Percentiles rank a stretch among this genome's conserved stretches.
phyloP scores from a whole-genome alignment of 1,284 basidiomycete genomes.

The Ceratobasidium theobromae region DNA sequence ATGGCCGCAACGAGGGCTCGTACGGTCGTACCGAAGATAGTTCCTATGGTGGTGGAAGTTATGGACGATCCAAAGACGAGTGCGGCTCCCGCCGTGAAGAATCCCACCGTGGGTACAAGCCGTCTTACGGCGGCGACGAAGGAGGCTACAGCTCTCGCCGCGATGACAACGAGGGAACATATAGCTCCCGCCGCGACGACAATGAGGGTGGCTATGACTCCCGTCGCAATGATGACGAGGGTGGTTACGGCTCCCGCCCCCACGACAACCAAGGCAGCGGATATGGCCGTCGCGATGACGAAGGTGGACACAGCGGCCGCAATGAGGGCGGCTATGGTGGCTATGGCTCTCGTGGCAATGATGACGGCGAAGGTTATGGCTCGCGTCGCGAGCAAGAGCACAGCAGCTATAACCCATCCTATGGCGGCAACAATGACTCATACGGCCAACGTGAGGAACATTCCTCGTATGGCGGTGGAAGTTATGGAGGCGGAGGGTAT shows the following conservation, averaged over 20 bases:
- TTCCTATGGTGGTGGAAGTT: slow-evolving; percentile 37
- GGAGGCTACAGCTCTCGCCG: slow-evolving; percentile 25
- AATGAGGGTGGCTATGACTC: neutral
- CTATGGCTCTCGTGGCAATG: slow-evolving; percentile 4
- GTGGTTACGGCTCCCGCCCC: neutral
- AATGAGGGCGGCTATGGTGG: slow-evolving; percentile 1
- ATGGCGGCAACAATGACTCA: neutral
- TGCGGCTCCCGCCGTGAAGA: slow-evolving; percentile 17
- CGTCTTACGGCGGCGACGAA: slow-evolving; percentile 28
- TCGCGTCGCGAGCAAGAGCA: neutral
- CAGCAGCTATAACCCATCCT: neutral
- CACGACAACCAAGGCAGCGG: neutral
- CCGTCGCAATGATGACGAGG: slow-evolving; percentile 1
- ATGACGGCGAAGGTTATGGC: slow-evolving; percentile 4
- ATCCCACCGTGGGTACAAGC: slow-evolving; percentile 15
- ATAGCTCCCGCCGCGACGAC: slow-evolving; percentile 1
- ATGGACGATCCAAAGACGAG: slow-evolving; percentile 38
- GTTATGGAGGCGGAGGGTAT: slow-evolving; percentile 39
- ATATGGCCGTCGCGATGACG: neutral
- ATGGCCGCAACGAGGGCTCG: neutral
- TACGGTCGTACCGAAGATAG: neutral
- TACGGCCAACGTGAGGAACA: slow-evolving; percentile 5
- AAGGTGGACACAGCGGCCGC: neutral
- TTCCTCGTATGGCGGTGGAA: slow-evolving; percentile 36
- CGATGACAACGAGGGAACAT: neutral